Base-by-base conservation (phyloP, 2,329 filamentous ascomycete genomes). In the Sodiomyces alkalinus region DNA sequence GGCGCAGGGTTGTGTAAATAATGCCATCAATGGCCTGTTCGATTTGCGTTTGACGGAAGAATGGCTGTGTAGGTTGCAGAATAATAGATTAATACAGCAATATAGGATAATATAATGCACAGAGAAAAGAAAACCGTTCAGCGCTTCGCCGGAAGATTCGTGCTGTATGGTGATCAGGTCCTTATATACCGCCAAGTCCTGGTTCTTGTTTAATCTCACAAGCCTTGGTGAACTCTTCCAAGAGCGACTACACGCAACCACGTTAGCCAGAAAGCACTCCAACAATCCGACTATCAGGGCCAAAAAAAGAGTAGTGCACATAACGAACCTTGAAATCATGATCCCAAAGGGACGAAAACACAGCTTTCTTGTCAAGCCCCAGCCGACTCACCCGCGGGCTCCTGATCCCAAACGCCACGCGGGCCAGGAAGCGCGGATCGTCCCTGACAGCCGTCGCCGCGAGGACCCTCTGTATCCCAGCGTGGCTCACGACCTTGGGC, bases 321-420 rank as follows among this genome's bases (percentile, higher is more conserved):
- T 6, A 30, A 39, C 53, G 29, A 40, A 66, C 59, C 39, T 53
- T 47, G 25, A 72, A 74, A 18, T 64, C 55, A 30, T 70, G 64
- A 32, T 68, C 56, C 16, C 55, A 59, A 51, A 74, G 55, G 4
- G 60, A 67, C 25, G 58, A 60, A 40, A 71, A 74, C 0, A 63
- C 53, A 0, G 34, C 19, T 6, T 43, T 43, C 28, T 49, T 61
- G 9, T 56, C 50, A 18, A 74, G 37, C 40, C 60, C 66, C 29
- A 69, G 42, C 20, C 51, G 44, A 5, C 47, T 55, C 1, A 70
- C 55, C 1, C 68, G 48, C 0, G 71, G 72, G 37, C 67, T 75
- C 24, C 52, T 55, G 41, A 76, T 74, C 0, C 72, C 72, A 41
- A 74, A 76, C 0, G 69, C 71, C 4, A 76, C 48, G 13, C 64